Conservation (phyloP, 805 yeast species). For the Nakazawaea wickerhamii region DNA sequence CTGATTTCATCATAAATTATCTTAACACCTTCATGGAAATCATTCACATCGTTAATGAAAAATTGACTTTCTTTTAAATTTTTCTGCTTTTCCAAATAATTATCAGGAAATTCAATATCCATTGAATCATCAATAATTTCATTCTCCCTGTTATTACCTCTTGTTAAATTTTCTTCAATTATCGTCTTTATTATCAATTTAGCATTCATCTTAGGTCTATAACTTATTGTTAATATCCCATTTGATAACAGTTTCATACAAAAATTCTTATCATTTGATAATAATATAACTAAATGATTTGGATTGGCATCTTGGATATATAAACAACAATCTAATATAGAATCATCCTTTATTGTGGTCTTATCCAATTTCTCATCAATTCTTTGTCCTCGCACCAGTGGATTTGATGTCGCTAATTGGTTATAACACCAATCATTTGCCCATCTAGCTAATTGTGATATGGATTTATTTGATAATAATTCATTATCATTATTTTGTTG, state of each 20-base stretch:
- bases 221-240: constrained; percentile 58
- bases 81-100: neutral
- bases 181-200: constrained; percentile 36
- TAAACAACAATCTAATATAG: constrained; percentile 80
- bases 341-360: constrained; percentile 57
- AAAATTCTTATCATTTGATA: constrained; percentile 81
- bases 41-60: constrained; percentile 12
- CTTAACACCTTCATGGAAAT: constrained; percentile 16
- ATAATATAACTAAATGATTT: constrained; percentile 43
- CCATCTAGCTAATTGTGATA: constrained; percentile 57
- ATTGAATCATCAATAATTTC: constrained; percentile 10
- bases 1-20: constrained; percentile 37
- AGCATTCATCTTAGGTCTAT: constrained; percentile 38
- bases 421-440: constrained; percentile 77
- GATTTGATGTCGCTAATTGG: constrained; percentile 45
- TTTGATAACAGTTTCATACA: constrained; percentile 73
- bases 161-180: constrained; percentile 24
- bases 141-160: neutral
- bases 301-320: constrained; percentile 42
- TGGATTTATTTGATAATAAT: constrained; percentile 26
- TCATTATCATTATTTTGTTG: constrained; percentile 9
- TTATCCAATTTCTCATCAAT: constrained; percentile 45
- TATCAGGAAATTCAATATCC: constrained; percentile 14
- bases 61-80: neutral
- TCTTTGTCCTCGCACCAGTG: constrained; percentile 61